Evolutionary conservation across 768 basidiomycete species (phyloP).

Genomic region (Xanthoconium purpureum): DNA sequence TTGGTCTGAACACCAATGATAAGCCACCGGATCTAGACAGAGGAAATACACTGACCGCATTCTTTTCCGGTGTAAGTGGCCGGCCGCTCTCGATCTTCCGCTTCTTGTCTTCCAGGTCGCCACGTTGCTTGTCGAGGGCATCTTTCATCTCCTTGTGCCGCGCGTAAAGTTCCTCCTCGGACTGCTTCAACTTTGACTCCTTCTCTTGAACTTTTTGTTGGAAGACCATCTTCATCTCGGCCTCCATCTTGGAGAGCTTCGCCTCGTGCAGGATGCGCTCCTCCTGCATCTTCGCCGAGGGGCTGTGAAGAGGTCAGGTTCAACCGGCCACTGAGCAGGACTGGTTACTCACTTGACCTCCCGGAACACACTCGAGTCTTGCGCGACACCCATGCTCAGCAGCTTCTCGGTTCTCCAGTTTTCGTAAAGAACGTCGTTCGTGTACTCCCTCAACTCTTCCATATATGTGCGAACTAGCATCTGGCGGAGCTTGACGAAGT

Average conservation of each 20-base stretch:
- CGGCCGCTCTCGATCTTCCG: conserved; percentile 91
- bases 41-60: conserved; percentile 53
- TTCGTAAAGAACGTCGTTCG: conserved; percentile 94
- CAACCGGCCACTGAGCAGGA: neutral
- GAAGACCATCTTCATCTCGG: conserved; percentile 99
- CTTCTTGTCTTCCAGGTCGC: conserved; percentile 98
- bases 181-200: conserved; percentile 98
- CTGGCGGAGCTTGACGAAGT: conserved; percentile 98
- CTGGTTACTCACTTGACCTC: conserved; percentile 85
- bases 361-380: conserved; percentile 97
- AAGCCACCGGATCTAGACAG: conserved; percentile 4
- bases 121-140: conserved; percentile 92
- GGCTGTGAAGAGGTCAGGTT: conserved; percentile 48
- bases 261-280: conserved; percentile 95
- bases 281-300: conserved; percentile 93
- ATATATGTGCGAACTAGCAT: conserved; percentile 99
- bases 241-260: conserved; percentile 98
- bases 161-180: conserved; percentile 97
- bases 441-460: conserved; percentile 98
- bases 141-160: conserved; percentile 99
- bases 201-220: conserved; percentile 99
- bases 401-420: conserved; percentile 98
- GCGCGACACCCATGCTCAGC: conserved; percentile 94
- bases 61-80: conserved; percentile 93
- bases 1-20: conserved; percentile 28